Percentiles rank a stretch among this genome's conserved stretches.
phyloP scores from a whole-genome alignment of 2,329 filamentous ascomycete species.

The Epichloe glyceriae region DNA sequence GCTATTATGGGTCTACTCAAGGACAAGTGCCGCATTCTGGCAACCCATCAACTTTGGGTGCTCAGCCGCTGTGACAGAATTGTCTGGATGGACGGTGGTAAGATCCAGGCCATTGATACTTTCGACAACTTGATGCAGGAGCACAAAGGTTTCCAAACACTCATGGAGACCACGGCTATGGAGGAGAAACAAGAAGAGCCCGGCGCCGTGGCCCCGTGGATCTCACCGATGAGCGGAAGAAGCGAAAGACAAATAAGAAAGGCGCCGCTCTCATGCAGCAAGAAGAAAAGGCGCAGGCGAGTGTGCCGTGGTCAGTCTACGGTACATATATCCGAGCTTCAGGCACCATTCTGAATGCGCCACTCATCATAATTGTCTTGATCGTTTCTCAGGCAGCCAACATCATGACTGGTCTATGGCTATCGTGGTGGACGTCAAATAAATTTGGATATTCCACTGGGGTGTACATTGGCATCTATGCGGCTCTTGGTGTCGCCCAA shows the following conservation, averaged over 20 bases:
- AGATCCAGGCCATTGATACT: conserved; percentile 73
- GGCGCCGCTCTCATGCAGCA: conserved; percentile 56
- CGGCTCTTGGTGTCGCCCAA: conserved; percentile 57
- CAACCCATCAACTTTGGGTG: conserved; percentile 91
- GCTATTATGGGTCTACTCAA: conserved; percentile 82
- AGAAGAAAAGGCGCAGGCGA: conserved; percentile 56
- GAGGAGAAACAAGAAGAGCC: conserved; percentile 46
- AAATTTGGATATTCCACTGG: conserved; percentile 56
- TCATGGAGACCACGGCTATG: conserved; percentile 76
- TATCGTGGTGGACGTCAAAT: conserved; percentile 84
- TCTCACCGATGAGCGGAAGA: conserved; percentile 19
- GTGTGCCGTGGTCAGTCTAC: conserved; percentile 72
- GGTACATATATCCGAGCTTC: conserved; percentile 64
- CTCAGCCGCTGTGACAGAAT: conserved; percentile 83
- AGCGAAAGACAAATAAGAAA: conserved; percentile 45
- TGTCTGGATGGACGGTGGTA: conserved; percentile 82
- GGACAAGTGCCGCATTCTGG: conserved; percentile 80
- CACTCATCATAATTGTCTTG: conserved; percentile 50
- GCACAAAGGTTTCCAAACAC: conserved; percentile 62
- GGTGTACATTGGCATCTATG: conserved; percentile 60
- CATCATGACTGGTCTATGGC: conserved; percentile 79
- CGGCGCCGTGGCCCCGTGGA: conserved; percentile 27
- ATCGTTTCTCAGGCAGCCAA: conserved; percentile 69
- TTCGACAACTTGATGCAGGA: conserved; percentile 76
- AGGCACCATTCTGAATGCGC: conserved; percentile 55